Conservation (phyloP, 2,329 filamentous ascomycete genomes). For the Fonsecaea monophora region DNA sequence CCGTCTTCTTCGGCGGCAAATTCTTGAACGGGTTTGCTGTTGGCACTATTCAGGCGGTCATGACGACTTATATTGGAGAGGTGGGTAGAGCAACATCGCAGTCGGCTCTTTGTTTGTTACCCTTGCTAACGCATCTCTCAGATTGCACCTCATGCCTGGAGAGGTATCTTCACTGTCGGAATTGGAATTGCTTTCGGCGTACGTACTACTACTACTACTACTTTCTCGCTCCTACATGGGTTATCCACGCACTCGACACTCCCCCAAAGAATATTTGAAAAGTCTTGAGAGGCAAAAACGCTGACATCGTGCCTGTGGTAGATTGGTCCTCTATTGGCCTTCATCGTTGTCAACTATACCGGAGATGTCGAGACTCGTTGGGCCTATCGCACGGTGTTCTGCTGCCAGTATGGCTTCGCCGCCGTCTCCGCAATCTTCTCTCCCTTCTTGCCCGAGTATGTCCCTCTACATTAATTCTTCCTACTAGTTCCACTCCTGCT, state of each 20-base stretch:
- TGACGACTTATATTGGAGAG: constrained; percentile 54
- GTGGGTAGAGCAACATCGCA: neutral
- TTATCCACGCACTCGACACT: too few relatives aligned
- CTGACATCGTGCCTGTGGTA: neutral
- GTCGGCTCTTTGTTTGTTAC: neutral
- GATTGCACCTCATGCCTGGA: constrained; percentile 55
- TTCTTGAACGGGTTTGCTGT: constrained; percentile 55
- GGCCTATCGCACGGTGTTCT: constrained; percentile 53
- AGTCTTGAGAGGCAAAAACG: too few relatives aligned
- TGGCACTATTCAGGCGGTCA: constrained; percentile 52
- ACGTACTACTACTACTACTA: neutral
- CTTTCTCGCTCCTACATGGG: neutral
- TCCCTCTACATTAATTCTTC: neutral
- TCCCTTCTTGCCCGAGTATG: constrained; percentile 32
- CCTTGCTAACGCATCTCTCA: constrained; percentile 34
- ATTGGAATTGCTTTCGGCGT: constrained; percentile 52
- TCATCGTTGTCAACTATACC: constrained; percentile 48
- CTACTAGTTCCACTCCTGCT: neutral
- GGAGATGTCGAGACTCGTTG: constrained; percentile 48
- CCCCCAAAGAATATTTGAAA: neutral
- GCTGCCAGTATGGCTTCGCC: constrained; percentile 53
- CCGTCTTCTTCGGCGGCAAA: constrained; percentile 54
- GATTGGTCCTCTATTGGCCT: constrained; percentile 48
- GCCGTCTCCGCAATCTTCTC: constrained; percentile 44
- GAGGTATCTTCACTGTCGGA: constrained; percentile 56